phyloP scores from a whole-genome alignment of 176 grass and related monocot genomes.

The Oryza australiensis region DNA sequence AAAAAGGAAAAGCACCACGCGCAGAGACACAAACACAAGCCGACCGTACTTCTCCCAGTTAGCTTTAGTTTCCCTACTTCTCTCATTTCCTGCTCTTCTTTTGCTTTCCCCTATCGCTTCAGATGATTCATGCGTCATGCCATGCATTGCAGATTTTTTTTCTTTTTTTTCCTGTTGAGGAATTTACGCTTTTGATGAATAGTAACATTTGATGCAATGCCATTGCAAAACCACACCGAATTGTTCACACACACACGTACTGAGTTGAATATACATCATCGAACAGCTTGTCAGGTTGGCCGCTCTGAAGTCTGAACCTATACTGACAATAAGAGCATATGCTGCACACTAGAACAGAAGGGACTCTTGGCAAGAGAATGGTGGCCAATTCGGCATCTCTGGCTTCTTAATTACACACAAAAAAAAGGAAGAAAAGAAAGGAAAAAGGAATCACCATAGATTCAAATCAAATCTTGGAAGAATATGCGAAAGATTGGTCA shows the following conservation, averaged over 20 bases:
- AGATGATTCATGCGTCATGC: slow-evolving; percentile 16
- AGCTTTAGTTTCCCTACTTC: slow-evolving; percentile 10
- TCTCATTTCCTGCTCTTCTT: not conserved
- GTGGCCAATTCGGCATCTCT: slow-evolving; percentile 15
- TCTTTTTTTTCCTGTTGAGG: not conserved
- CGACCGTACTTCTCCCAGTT: not conserved
- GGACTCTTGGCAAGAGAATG: not conserved
- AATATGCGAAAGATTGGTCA: slow-evolving; percentile 34
- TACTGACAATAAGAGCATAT: not conserved
- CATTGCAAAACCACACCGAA: slow-evolving; percentile 9
- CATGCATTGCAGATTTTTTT: slow-evolving; percentile 1
- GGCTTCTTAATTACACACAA: not conserved
- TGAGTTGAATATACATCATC: slow-evolving; percentile 4
- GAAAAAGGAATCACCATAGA: not conserved
- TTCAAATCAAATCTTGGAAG: slow-evolving; percentile 32
- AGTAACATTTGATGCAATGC: not conserved
- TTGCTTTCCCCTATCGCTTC: slow-evolving; percentile 3
- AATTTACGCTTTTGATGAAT: not conserved
- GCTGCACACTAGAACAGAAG: not conserved
- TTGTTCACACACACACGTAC: not conserved
- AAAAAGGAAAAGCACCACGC: slow-evolving; percentile 36
- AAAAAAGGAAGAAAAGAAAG: not conserved
- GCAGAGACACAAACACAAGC: slow-evolving; percentile 10
- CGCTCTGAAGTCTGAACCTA: slow-evolving; percentile 3
- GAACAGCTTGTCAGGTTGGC: not conserved